phyloP scores from a whole-genome alignment of 768 basidiomycete genomes.

The Lanmaoa rubissima region DNA sequence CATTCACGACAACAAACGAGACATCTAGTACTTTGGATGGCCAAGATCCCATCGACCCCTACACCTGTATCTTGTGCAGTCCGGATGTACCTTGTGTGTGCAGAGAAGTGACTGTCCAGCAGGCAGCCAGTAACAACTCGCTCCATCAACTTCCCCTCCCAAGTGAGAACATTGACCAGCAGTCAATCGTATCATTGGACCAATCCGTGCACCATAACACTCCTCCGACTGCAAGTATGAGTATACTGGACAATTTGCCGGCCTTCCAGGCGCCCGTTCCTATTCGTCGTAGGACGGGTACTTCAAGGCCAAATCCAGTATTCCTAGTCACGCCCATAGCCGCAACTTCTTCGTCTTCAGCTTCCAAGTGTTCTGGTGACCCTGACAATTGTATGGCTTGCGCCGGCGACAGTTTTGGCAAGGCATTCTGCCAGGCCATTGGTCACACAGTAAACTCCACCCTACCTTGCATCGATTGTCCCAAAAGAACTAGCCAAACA shows the following conservation, averaged over 20 bases:
- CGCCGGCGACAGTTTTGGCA: conserved; percentile 81
- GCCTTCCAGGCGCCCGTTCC: conserved; percentile 82
- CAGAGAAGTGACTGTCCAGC: conserved; percentile 59
- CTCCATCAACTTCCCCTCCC: conserved; percentile 15
- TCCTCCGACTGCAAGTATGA: conserved; percentile 37
- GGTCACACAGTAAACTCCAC: conserved; percentile 55
- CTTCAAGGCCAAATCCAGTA: conserved; percentile 43
- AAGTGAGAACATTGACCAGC: conserved; percentile 11
- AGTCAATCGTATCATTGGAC: conserved; percentile 20
- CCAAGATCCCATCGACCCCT: conserved; percentile 32
- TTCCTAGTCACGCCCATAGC: conserved; percentile 48
- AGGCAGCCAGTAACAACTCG: conserved; percentile 30
- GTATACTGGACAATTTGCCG: conserved; percentile 74
- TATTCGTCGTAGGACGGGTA: conserved; percentile 55
- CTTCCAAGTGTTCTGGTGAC: conserved; percentile 72
- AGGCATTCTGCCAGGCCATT: conserved; percentile 82
- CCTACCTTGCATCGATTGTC: conserved; percentile 55
- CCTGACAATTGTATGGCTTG: conserved; percentile 85
- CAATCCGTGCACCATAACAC: conserved; percentile 29
- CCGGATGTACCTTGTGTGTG: conserved; percentile 75
- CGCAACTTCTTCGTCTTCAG: conserved; percentile 29
- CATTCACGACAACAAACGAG: conserved; percentile 34
- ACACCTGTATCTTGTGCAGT: conserved; percentile 71
- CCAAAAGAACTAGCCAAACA: conserved; percentile 34
- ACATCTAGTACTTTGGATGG: conserved; percentile 34